These are phyloP conservation scores for Opeltia flavorubescens DNA, from an alignment of 495 filamentous ascomycete genomes.

Conservation along the genomic window DNA sequence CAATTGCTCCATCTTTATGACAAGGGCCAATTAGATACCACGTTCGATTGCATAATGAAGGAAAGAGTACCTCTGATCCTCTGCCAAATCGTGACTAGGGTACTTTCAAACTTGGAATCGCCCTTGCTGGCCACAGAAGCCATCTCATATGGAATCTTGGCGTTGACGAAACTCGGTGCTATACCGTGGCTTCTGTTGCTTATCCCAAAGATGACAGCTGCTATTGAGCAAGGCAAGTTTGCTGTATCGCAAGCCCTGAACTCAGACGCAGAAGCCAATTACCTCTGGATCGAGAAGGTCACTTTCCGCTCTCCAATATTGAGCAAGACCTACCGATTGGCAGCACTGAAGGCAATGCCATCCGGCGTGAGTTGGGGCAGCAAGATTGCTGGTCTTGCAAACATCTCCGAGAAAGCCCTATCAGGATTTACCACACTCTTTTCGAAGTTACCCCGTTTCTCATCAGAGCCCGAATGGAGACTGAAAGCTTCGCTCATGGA, in stretches of 20 bases:
- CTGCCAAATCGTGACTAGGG: conserved; percentile 13
- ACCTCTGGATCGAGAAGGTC: conserved; percentile 31
- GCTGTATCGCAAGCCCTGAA: conserved; percentile 3
- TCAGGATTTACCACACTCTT: conserved; percentile 11
- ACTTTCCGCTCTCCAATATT: conserved; percentile 21
- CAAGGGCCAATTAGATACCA: conserved; percentile 6
- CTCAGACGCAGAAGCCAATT: background rate
- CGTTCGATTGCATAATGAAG: conserved; percentile 7
- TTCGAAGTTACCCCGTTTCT: conserved; percentile 15
- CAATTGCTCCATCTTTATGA: conserved; percentile 14
- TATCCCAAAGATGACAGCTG: conserved; percentile 6
- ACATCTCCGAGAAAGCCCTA: background rate
- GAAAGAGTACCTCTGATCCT: conserved; percentile 9
- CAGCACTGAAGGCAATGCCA: conserved; percentile 14
- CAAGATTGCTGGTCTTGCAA: background rate
- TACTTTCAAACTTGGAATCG: no score
- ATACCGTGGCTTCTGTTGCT: conserved; percentile 9
- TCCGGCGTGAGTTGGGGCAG: background rate
- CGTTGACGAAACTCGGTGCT: conserved; percentile 8
- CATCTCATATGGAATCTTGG: conserved; percentile 17
- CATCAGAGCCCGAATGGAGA: conserved; percentile 12
- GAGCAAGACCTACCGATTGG: conserved; percentile 20
- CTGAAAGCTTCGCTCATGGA: conserved; percentile 19
- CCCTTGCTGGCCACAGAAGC: conserved; percentile 15
- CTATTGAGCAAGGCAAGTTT: conserved; percentile 11